Evolutionary conservation across 345 rosid species (phyloP), one percentile per base, ranked within the genome.

Genomic region (Aquilaria malaccensis): DNA sequence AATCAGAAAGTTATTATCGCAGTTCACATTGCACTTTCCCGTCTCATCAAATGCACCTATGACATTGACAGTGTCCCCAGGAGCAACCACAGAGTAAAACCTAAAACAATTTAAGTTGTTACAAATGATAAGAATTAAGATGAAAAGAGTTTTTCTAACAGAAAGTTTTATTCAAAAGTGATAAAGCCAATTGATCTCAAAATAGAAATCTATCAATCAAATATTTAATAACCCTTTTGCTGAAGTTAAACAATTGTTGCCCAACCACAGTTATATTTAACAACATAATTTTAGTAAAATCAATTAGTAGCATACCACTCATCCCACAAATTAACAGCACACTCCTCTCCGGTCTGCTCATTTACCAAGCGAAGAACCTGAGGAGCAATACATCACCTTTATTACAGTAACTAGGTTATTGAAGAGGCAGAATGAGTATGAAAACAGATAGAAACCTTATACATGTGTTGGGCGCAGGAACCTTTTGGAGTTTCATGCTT

Each of bases 341-440:
- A 69, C 72, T 94, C 96, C 76, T 79, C 91, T 75, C 95, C 99
- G 70, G 79, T 83, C 76, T 71, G 80, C 80, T 94, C 99, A 64
- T 88, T 82, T 75, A 94, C 76, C 70, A 94, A 64, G 66, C 95
- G 93, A 79, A 94, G 92, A 73, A 81, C 97, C 99, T 94, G 83
- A 64, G 74, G 79, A 61, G 61, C 37, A 77, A 62, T 50, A 52
- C 6, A 31, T 29, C 29, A 30, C 29, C 50, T 67, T 77, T 41
- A 72, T 51, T 63, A 50, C 37, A 22, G 62, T 55, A 48, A 6
- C 56, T 29, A 51, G 45, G 50, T 52, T 22, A 22, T 45, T 30
- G 58, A 52, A 63, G 48, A 37, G 62, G 64, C 58, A 30, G 53
- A 33, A 31, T 43, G 43, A 9, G 57, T 50, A 58, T 66, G 51